Evolutionary conservation across 495 filamentous ascomycete species (phyloP).

Genomic region (Schizothecium vesticola): DNA sequence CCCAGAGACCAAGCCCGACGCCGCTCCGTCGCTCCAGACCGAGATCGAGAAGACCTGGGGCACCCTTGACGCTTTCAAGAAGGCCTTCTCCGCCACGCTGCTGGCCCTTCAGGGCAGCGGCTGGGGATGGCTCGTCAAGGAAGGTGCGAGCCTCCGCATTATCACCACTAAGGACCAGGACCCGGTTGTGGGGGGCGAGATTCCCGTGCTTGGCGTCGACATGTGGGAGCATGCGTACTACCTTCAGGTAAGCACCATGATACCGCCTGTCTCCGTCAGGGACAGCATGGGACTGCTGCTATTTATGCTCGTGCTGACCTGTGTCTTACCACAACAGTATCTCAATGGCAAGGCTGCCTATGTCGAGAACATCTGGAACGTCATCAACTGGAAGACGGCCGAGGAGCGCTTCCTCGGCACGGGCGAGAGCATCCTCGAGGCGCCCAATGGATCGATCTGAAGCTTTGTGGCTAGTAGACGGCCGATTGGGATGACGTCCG

Average conservation of each 20-base stretch:
- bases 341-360: slow-evolving; percentile 98
- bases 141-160: slow-evolving; percentile 68
- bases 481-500: not conserved
- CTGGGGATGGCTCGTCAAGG: slow-evolving; percentile 89
- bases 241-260: slow-evolving; percentile 77
- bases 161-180: slow-evolving; percentile 89
- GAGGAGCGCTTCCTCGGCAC: slow-evolving; percentile 66
- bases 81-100: slow-evolving; percentile 69
- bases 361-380: slow-evolving; percentile 93
- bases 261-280: slow-evolving; percentile 18
- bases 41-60: slow-evolving; percentile 63
- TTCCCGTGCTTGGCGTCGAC: slow-evolving; percentile 86
- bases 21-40: slow-evolving; percentile 53
- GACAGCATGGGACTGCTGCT: not conserved
- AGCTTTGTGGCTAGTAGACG: not conserved
- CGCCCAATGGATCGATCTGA: slow-evolving; percentile 23
- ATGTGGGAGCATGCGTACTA: slow-evolving; percentile 78
- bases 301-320: slow-evolving; percentile 4
- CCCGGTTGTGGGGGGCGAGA: slow-evolving; percentile 80
- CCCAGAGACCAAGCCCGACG: slow-evolving; percentile 58
- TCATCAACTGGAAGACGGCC: slow-evolving; percentile 94
- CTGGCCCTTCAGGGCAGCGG: slow-evolving; percentile 52
- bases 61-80: slow-evolving; percentile 65
- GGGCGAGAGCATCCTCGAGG: slow-evolving; percentile 32
- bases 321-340: slow-evolving; percentile 45